Percentiles rank a stretch among this genome's conserved stretches.
These are phyloP conservation scores for Colletotrichum chlorophyti DNA, from an alignment of 2,329 filamentous ascomycete genomes.

Conservation along the genomic window DNA sequence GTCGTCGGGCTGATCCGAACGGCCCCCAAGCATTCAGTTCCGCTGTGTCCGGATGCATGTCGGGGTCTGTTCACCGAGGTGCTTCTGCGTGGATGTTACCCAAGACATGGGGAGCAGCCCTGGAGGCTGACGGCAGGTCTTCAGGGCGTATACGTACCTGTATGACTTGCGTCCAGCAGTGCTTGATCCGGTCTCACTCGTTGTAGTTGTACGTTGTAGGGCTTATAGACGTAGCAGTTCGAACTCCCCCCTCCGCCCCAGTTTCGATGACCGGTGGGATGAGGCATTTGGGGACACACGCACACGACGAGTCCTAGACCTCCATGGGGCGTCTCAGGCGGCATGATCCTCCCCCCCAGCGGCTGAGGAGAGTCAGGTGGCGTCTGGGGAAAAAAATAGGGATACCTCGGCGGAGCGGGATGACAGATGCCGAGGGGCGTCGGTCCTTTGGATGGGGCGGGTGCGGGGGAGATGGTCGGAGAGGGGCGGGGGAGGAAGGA, in stretches of 20 bases:
- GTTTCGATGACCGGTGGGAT: no score
- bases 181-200: no score
- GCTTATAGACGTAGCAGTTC: no score
- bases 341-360: neutral
- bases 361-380: neutral
- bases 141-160: no score
- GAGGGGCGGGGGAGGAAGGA: neutral
- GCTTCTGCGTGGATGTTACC: neutral
- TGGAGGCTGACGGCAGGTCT: neutral
- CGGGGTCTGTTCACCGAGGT: neutral
- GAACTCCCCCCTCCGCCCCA: no score
- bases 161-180: no score
- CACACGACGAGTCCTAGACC: no score
- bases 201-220: no score
- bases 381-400: neutral
- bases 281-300: no score
- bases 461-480: no score
- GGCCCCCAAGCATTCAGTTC: neutral
- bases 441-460: no score
- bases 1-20: neutral
- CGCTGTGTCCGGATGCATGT: neutral
- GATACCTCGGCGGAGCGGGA: neutral
- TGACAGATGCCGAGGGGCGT: neutral
- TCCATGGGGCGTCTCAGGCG: no score
- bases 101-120: neutral